phyloP scores from a whole-genome alignment of 495 filamentous ascomycete genomes.

The Bathelium albidoporum region DNA sequence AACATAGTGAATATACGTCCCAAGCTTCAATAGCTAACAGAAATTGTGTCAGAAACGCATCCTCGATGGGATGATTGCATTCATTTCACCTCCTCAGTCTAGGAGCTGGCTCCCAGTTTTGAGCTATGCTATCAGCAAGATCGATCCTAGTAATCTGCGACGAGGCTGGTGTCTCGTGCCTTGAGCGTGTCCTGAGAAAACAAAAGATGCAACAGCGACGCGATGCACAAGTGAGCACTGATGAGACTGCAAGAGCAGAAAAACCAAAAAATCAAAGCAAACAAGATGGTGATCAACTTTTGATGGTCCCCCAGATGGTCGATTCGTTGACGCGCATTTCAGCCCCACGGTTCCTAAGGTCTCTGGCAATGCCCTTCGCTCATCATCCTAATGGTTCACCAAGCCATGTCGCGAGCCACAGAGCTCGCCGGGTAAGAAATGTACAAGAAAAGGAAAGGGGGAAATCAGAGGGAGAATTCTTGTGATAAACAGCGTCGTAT shows the following conservation, averaged over 20 bases:
- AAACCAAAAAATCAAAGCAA: not conserved
- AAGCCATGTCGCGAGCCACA: not conserved
- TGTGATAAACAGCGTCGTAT: not conserved
- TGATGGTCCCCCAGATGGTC: slow-evolving; percentile 3
- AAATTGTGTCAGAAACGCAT: no score
- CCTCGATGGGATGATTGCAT: not conserved
- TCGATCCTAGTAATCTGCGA: not conserved
- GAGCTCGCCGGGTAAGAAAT: not conserved
- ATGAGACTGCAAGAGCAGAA: not conserved
- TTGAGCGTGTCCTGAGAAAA: not conserved
- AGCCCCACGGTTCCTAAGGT: not conserved
- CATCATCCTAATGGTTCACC: slow-evolving; percentile 4
- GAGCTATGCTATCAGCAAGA: not conserved
- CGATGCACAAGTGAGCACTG: not conserved
- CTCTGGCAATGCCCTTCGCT: slow-evolving; percentile 2
- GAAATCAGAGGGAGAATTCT: not conserved
- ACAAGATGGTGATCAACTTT: slow-evolving; percentile 1
- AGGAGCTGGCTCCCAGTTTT: not conserved
- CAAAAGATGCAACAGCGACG: not conserved
- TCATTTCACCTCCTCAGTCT: not conserved
- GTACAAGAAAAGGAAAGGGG: not conserved
- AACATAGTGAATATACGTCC: no score
- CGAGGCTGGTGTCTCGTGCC: not conserved
- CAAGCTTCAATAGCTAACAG: no score
- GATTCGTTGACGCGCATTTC: not conserved